Conservation (phyloP, 129 eudicot genomes). For the Escallonia herrerae region DNA sequence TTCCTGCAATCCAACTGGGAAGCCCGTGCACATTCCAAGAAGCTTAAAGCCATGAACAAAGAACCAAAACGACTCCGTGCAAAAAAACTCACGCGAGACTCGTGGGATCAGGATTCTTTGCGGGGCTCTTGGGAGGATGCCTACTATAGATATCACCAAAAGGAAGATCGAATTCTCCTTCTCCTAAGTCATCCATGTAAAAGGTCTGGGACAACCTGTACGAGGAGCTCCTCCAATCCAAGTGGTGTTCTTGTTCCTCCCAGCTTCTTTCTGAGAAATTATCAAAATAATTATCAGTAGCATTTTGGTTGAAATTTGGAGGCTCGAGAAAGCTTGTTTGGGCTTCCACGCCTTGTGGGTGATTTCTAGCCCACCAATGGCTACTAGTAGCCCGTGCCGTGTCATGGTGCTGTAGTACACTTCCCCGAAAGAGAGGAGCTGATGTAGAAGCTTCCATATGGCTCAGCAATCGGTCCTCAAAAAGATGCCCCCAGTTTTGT, state of each 20-base stretch:
- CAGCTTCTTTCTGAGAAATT: constrained; percentile 42
- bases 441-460: constrained; percentile 71
- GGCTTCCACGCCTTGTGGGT: constrained; percentile 16
- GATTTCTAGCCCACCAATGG: constrained; percentile 84
- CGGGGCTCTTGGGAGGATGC: constrained; percentile 24
- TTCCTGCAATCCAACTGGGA: no score
- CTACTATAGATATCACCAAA: constrained; percentile 63
- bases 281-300: constrained; percentile 28
- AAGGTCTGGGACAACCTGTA: constrained; percentile 40
- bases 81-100: neutral
- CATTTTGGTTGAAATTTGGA: constrained; percentile 35
- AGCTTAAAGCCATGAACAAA: no score
- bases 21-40: no score
- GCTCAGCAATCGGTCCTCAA: constrained; percentile 35
- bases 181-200: constrained; percentile 43
- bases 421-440: constrained; percentile 49
- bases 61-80: no score
- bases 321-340: constrained; percentile 85
- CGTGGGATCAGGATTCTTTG: constrained; percentile 21
- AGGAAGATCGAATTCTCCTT: constrained; percentile 58
- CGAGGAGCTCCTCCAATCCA: constrained; percentile 38
- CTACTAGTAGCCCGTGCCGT: constrained; percentile 34
- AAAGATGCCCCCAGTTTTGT: constrained; percentile 48
- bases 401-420: constrained; percentile 56
- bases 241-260: constrained; percentile 36